Evolutionary conservation across 148 eudicot genomes (phyloP), one percentile per base, ranked within the genome.

Genomic region (Spergularia bocconei): DNA sequence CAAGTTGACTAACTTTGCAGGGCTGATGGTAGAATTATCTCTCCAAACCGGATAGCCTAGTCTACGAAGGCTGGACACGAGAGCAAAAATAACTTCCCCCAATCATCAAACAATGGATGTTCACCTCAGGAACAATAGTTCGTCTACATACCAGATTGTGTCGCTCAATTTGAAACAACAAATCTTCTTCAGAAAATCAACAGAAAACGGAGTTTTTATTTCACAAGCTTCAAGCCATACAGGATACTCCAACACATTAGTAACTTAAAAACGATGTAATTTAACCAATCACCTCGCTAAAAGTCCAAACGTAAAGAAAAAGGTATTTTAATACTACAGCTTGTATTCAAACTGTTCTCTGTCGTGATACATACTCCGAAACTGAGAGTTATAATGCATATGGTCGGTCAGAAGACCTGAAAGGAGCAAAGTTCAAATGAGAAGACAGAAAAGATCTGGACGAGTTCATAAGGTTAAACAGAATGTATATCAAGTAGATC

Each of bases 381-480:
- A 36, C 38, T 36, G 62, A 57, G 67, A 71, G 14, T 38, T 53
- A 1, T 23, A 23, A 58, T 51, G 56, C 56, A 51, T 52, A 33
- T 29, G 25, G 25, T 23, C 25, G 19, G 29, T 68, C 74, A 12
- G 39, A 61, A 50, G 12, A 51, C 69, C 74, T 77, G 74, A 63
- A 76, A 13, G 44, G 25, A 41, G 56, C 16, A 67, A 10, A 57
- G 54, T 23, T 57, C 70, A 21, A 23, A 38, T 44, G 72, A 67
- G 13, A 67, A 61, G 39, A 13, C 47, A 12, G 5, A 19, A 33
- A 8, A 38, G 36, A 47, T 67, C 17, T 4, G 4, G 20, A 33
- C 16, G 41, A 25, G 66, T n/a, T 58, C 25, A 58, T 58, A 58
- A n/a, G 29, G 48, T 44, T 44, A 44, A 44, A 44, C 7, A 44